These are phyloP conservation scores for Fusarium nelsonii DNA, from an alignment of 2,329 filamentous ascomycete genomes.

Conservation along the genomic window DNA sequence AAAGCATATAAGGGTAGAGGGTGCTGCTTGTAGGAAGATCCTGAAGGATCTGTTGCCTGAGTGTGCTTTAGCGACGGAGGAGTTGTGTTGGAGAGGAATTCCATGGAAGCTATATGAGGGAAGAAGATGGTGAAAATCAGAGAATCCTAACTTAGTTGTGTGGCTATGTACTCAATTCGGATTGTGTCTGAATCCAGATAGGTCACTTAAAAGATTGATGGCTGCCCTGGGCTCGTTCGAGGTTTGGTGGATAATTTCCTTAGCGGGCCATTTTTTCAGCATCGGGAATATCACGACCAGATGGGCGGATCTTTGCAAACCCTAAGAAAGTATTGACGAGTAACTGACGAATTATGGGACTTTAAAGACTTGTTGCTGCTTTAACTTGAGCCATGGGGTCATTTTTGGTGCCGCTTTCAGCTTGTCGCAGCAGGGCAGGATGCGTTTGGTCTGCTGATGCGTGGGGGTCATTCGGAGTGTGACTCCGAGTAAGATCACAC, in stretches of 20 bases:
- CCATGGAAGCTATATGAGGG: neutral
- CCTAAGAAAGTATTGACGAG: too few relatives aligned
- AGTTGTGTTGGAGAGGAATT: neutral
- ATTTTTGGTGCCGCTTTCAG: neutral
- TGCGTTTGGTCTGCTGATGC: neutral
- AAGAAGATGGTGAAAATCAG: too few relatives aligned
- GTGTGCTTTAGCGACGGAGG: neutral
- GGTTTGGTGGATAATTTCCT: neutral
- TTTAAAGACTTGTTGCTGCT: too few relatives aligned
- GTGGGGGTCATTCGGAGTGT: neutral
- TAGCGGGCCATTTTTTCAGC: neutral
- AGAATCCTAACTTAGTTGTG: too few relatives aligned
- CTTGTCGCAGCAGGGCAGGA: neutral
- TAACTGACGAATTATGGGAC: neutral
- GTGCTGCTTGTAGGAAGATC: neutral
- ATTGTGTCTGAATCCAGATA: too few relatives aligned
- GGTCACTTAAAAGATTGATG: too few relatives aligned
- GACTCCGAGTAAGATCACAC: neutral
- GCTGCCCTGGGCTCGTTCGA: too few relatives aligned
- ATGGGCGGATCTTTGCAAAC: neutral
- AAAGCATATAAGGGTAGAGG: neutral
- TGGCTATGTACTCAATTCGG: too few relatives aligned
- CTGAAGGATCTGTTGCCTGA: neutral
- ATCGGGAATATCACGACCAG: neutral
- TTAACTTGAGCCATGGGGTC: neutral